Evolutionary conservation across 139 green algal species (phyloP), one percentile per base, ranked within the genome.

Genomic region (Asterochloris erici): DNA sequence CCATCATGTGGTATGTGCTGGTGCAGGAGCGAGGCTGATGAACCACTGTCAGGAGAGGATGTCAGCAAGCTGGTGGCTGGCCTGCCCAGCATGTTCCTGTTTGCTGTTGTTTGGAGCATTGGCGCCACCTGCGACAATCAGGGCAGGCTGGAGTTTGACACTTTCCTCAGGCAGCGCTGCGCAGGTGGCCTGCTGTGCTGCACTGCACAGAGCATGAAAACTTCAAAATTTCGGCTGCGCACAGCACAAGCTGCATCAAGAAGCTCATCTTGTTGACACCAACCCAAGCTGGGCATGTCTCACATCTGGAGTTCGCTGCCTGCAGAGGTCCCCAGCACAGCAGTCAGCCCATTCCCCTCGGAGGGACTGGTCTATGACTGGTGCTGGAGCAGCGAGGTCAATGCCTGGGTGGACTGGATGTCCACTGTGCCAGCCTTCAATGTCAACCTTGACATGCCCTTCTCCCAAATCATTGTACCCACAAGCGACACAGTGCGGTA

Each of bases 61-160:
- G 70, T 88, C 27, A 81, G 28, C 2, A 60, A 76, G 10, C 84
- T 93, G 60, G 68, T 68, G 0, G 66, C 14, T 29, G 85, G 90
- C 70, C 73, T 96, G 63, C 89, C 89, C 38, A 81, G 82, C 26
- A 79, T 93, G 14, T 92, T 96, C 76, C 68, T 96, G 10, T 96
- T 97, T 85, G 84, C 86, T 16, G 82, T 95, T 23, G 87, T 92
- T 10, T 97, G 94, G 94, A 94, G 88, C 27, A 11, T 97, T 17
- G 92, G 94, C 29, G 91, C 88, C 54, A 89, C 87, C 17, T 94
- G 89, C 68, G 90, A 96, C 88, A 93, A 90, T 82, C 73, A 81
- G 24, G 86, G 89, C 79, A 86, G 92, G 1, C 19, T 68, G 0
- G 14, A 70, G 16, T 94, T 97, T 80, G 92, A 97, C 81, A 19